Evolutionary conservation across 202 grass and related monocot species (phyloP), one percentile per base, ranked within the genome.

Genomic region (Alloteropsis angusta): DNA sequence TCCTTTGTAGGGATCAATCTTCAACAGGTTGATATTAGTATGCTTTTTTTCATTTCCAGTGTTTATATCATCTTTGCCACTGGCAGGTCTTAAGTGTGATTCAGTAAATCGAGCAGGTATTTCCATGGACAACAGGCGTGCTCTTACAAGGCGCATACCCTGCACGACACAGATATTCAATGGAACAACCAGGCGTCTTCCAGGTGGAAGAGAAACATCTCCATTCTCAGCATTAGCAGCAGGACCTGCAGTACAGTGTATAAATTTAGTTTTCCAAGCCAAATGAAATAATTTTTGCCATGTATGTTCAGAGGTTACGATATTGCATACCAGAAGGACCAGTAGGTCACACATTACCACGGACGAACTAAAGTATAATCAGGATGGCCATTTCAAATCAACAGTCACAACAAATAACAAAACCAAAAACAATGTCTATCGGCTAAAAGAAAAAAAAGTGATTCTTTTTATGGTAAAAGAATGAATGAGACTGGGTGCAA

Each of bases 111-210:
- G 81, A 62, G 90, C 92, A 86, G 96, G 96, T 87, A 96, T 86
- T 86, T 99, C 90, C 96, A 99, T 95, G 37, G 96, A 95, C 22
- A 98, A 82, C 54, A 95, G 81, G 11, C 92, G 92, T 68, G 92
- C 92, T 68, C 88, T 88, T 60, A 95, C 90, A 84, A 98, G 93
- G 17, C 90, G 90, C 79, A 98, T 75, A 53, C 96, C 96, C 78
- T 93, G 96, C 78, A 91, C 77, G 74, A 93, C 96, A 60, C 92
- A 98, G 10, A 95, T 91, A 78, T 98, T 95, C 57, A 98, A 76
- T 19, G 96, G 96, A 72, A 98, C 92, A 80, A 85, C 90, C 68
- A 99, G 75, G 46, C 80, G 88, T 47, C 96, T 92, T 44, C 96
- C 96, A 84, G 96, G 96, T 81, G 90, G 96, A 60, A 95, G 78